Evolutionary conservation across 2,329 filamentous ascomycete genomes (phyloP), one percentile per base, ranked within the genome.

Genomic region (Knoxdaviesia proteae): DNA sequence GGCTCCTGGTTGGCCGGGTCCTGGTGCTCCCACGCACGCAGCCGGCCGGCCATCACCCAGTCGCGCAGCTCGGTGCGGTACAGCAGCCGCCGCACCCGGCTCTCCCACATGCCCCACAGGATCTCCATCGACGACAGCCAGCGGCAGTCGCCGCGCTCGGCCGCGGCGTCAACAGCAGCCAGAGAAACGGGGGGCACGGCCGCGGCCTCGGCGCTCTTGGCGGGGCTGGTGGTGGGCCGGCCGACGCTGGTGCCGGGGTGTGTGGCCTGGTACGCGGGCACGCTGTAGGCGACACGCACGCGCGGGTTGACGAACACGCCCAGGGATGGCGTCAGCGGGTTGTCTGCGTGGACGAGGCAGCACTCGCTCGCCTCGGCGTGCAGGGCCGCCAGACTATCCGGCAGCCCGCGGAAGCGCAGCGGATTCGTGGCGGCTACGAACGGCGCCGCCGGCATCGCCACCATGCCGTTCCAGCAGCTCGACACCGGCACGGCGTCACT

Each of bases 341-440:
- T 84, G 51, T 84, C 80, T 3, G 73, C 71, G 53, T 84, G 80
- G 43, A 84, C 74, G 42, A 87, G 68, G 56, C 82, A 87, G 61
- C 80, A 86, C 57, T 87, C 81, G 9, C 74, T 80, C n/a, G 67
- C 81, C 56, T 87, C 82, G 31, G 86, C 62, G 52, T 83, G 79
- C 31, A 61, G 52, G 6, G 56, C 52, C 3, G 72, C 73, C 1
- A 88, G 68, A 4, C 65, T 67, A 51, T 82, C 77, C 0, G 70
- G 53, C 29, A 80, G 63, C 5, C 67, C 77, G 7, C 79, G 71
- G 56, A 83, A 83, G n/a, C 59, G 62, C 0, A 82, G 54, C 2
- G 39, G 36, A 39, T 51, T 49, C 3, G 52, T 52, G 1, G 57
- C 53, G 2, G 58, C 60, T 48, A 71, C 65, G 51, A 77, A 77